Conservation (phyloP, 2,329 filamentous ascomycete genomes). For the Hymenoscyphus fructigenus region DNA sequence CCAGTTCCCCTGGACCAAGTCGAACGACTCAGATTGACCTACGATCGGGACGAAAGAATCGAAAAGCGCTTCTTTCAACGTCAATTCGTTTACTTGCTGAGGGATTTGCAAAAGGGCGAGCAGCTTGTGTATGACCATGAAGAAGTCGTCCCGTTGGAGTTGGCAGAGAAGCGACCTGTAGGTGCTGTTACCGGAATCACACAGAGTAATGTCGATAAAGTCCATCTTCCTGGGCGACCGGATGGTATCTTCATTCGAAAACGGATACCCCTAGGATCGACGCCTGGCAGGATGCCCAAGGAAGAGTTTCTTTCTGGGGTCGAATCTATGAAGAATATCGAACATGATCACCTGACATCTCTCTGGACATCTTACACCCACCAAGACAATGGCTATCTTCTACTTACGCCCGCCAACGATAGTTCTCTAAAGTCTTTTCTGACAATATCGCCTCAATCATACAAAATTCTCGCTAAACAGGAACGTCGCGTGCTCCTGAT, state of each 20-base stretch:
- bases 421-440: slow-evolving; percentile 68
- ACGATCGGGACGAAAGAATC: slow-evolving; percentile 58
- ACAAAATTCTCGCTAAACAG: slow-evolving; percentile 61
- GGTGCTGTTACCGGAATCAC: slow-evolving; percentile 42
- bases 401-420: slow-evolving; percentile 67
- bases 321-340: slow-evolving; percentile 55
- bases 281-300: slow-evolving; percentile 45
- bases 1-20: slow-evolving; percentile 67
- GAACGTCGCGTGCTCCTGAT: slow-evolving; percentile 60
- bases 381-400: slow-evolving; percentile 60
- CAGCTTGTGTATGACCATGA: slow-evolving; percentile 64
- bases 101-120: slow-evolving; percentile 57
- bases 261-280: slow-evolving; percentile 52
- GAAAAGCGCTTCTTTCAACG: slow-evolving; percentile 68
- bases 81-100: slow-evolving; percentile 70
- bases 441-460: slow-evolving; percentile 58
- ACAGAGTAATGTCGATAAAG: slow-evolving; percentile 51
- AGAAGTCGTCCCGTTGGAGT: slow-evolving; percentile 68
- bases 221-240: slow-evolving; percentile 62
- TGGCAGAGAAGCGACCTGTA: slow-evolving; percentile 56
- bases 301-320: slow-evolving; percentile 62
- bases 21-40: slow-evolving; percentile 59
- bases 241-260: slow-evolving; percentile 58
- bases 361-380: slow-evolving; percentile 71
- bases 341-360: slow-evolving; percentile 69